Percentiles rank a stretch among this genome's conserved stretches.
Conservation (phyloP, 768 basidiomycete species). For the Pilatotrama ljubarskyi region DNA sequence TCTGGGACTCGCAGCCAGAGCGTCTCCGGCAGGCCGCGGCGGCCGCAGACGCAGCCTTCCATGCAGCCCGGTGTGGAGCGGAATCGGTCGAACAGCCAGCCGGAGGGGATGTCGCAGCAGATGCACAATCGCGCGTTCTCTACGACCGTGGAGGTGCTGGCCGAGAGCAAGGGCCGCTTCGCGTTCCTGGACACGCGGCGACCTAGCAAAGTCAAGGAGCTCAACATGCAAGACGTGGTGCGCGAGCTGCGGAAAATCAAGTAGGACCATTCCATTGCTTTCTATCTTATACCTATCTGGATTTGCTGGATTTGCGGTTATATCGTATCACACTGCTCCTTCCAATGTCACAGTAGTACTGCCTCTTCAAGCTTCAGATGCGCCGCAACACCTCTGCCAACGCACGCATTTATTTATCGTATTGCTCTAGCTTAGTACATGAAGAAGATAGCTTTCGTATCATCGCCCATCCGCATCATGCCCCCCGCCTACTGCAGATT, state of each 20-base stretch:
- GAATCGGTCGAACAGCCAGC: conserved; percentile 14
- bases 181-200: conserved; percentile 41
- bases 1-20: background rate
- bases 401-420: background rate
- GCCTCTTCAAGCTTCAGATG: background rate
- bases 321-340: background rate
- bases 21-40: background rate
- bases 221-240: conserved; percentile 44
- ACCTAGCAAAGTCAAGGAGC: conserved; percentile 32
- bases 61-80: background rate
- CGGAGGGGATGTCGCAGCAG: conserved; percentile 2
- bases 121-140: conserved; percentile 12
- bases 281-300: conserved; percentile 6
- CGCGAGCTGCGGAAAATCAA: conserved; percentile 45
- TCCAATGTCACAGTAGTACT: background rate
- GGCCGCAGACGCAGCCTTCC: conserved; percentile 5
- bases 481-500: too few relatives aligned
- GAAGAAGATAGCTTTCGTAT: background rate
- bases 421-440: background rate
- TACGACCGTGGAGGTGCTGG: conserved; percentile 23
- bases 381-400: background rate
- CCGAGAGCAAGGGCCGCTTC: conserved; percentile 18
- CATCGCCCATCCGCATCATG: too few relatives aligned
- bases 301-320: background rate
- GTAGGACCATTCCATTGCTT: conserved; percentile 4